phyloP scores from a whole-genome alignment of 2,329 filamentous ascomycete genomes.

The Sporothrix euskadiensis region DNA sequence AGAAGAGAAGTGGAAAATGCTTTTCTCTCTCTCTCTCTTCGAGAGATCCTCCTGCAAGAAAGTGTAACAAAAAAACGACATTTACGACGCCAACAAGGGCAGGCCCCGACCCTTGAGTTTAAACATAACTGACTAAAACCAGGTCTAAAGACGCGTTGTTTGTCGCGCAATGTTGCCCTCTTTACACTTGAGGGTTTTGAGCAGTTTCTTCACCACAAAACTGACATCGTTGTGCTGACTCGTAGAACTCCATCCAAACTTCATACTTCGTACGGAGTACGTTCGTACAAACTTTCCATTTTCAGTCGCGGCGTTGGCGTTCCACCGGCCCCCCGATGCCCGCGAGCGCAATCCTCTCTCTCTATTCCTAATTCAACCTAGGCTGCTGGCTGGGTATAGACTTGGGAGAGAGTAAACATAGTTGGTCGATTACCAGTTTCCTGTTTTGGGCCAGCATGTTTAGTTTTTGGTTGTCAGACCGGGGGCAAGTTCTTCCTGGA shows the following conservation, averaged over 20 bases:
- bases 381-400: background rate
- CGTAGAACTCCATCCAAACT: no score
- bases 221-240: background rate
- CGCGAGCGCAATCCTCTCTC: background rate
- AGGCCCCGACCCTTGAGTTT: background rate
- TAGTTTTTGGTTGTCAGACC: background rate
- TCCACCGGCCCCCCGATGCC: constrained; percentile 7
- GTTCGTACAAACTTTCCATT: background rate
- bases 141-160: background rate
- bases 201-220: background rate
- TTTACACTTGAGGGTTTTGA: background rate
- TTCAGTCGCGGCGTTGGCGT: constrained; percentile 1
- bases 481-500: background rate
- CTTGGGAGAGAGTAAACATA: background rate
- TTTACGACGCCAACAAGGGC: background rate
- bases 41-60: background rate
- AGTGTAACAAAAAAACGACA: no score
- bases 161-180: background rate
- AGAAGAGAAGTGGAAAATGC: background rate
- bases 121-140: background rate
- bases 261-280: no score
- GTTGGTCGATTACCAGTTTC: background rate
- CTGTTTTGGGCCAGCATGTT: background rate
- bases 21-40: background rate
- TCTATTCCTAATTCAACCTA: background rate